Conservation (phyloP, 768 basidiomycete genomes). For the Leccinum variicolor region DNA sequence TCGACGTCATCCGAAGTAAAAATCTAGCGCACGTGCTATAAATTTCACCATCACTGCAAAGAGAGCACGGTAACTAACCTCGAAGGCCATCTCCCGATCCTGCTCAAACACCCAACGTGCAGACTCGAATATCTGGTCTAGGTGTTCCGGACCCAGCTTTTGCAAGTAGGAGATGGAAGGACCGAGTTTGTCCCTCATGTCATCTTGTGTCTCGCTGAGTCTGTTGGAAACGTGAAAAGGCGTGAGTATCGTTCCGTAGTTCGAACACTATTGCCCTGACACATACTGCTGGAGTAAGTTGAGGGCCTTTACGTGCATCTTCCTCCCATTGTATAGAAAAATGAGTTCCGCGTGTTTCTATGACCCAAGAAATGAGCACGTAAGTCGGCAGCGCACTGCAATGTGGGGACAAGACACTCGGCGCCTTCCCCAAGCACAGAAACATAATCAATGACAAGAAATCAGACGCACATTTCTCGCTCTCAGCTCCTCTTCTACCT, state of each 20-base stretch:
- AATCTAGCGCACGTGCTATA: slow-evolving; percentile 48
- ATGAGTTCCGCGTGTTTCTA: slow-evolving; percentile 92
- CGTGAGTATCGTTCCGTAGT: background rate
- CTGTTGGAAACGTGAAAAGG: slow-evolving; percentile 37
- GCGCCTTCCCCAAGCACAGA: background rate
- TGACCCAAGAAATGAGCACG: background rate
- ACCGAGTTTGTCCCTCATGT: slow-evolving; percentile 71
- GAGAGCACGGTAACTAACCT: slow-evolving; percentile 42
- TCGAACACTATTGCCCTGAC: background rate
- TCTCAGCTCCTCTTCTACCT: slow-evolving; percentile 85
- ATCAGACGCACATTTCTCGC: slow-evolving; percentile 60
- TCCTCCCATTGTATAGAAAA: slow-evolving; percentile 90
- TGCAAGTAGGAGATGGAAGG: slow-evolving; percentile 90
- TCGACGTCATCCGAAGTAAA: slow-evolving; percentile 96
- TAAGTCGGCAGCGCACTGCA: background rate
- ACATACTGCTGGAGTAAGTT: slow-evolving; percentile 79
- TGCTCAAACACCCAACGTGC: slow-evolving; percentile 84
- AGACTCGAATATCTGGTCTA: slow-evolving; percentile 77
- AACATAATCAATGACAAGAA: background rate
- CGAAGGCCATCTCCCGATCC: slow-evolving; percentile 69
- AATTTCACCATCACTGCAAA: background rate
- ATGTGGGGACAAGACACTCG: background rate
- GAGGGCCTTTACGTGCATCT: slow-evolving; percentile 91
- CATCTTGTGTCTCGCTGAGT: slow-evolving; percentile 73
- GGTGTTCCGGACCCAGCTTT: slow-evolving; percentile 79